Percentiles rank a stretch among this genome's conserved stretches.
Conservation (phyloP, 2,329 filamentous ascomycete genomes). For the Cladosporium halotolerans region DNA sequence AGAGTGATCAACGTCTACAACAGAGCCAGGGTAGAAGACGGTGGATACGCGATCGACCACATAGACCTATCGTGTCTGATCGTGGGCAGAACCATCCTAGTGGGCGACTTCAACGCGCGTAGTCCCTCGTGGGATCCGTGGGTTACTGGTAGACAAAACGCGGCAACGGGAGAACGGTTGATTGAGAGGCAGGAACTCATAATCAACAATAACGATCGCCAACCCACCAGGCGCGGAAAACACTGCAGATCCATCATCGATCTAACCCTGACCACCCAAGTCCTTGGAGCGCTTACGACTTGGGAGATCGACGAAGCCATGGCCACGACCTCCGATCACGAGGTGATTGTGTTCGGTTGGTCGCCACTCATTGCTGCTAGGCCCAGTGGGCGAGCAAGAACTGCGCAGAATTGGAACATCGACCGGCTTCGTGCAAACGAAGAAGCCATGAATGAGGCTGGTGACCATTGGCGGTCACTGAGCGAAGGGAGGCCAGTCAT, state of each 20-base stretch:
- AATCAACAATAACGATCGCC: background rate
- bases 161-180: background rate
- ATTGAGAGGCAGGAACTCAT: background rate
- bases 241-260: background rate
- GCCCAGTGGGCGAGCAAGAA: too few relatives aligned
- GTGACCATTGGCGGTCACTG: background rate
- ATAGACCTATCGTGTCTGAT: background rate
- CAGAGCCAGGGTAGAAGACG: background rate
- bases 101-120: background rate
- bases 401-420: background rate
- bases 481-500: background rate
- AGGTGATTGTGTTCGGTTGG: background rate
- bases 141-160: background rate
- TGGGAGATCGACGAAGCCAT: background rate
- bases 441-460: background rate
- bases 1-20: background rate
- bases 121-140: background rate
- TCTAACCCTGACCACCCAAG: background rate
- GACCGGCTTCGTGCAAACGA: background rate
- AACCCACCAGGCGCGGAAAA: background rate
- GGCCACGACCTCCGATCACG: background rate
- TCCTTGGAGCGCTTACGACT: background rate
- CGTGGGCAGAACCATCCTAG: background rate
- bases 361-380: background rate
- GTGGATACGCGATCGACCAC: background rate